Evolutionary conservation across 257 asterid species (phyloP).

Genomic region (Jacaranda copaia): DNA sequence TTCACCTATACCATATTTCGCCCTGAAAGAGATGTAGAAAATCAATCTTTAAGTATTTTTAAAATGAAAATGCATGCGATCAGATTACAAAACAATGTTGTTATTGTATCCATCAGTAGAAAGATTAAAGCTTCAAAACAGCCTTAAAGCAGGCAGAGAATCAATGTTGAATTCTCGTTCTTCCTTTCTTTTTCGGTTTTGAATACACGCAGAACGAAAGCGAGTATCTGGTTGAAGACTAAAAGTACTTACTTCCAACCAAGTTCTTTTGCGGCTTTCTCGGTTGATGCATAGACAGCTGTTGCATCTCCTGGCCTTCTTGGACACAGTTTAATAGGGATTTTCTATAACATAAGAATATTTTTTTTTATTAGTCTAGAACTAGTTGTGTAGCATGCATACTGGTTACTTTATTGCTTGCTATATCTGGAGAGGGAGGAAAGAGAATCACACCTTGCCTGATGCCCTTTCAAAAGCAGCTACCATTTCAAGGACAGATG

Average conservation of each 20-base stretch:
- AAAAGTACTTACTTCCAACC: slow-evolving; percentile 87
- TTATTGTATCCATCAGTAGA: too few species aligned
- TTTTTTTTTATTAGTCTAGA: too few species aligned
- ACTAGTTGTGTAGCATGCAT: neutral
- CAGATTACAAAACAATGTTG: neutral
- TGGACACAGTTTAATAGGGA: slow-evolving; percentile 80
- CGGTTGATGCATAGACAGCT: slow-evolving; percentile 89
- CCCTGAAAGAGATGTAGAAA: slow-evolving; percentile 59
- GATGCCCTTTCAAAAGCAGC: slow-evolving; percentile 87
- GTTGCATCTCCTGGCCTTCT: slow-evolving; percentile 94
- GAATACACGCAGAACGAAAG: too few species aligned
- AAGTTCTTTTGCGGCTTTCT: slow-evolving; percentile 78
- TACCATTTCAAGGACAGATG: slow-evolving; percentile 95
- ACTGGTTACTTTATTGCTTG: neutral
- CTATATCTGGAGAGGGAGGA: neutral
- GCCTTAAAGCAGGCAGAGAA: too few species aligned
- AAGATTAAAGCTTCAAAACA: too few species aligned
- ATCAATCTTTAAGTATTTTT: neutral
- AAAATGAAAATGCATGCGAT: neutral
- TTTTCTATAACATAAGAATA: slow-evolving; percentile 70
- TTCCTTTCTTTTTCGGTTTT: too few species aligned
- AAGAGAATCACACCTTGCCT: slow-evolving; percentile 60
- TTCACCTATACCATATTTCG: slow-evolving; percentile 82
- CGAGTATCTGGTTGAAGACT: too few species aligned
- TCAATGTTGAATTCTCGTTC: too few species aligned